Percentiles rank a stretch among this genome's conserved stretches.
Evolutionary conservation across 2,329 filamentous ascomycete species (phyloP).

Genomic region (Alternaria novae-zelandiae): DNA sequence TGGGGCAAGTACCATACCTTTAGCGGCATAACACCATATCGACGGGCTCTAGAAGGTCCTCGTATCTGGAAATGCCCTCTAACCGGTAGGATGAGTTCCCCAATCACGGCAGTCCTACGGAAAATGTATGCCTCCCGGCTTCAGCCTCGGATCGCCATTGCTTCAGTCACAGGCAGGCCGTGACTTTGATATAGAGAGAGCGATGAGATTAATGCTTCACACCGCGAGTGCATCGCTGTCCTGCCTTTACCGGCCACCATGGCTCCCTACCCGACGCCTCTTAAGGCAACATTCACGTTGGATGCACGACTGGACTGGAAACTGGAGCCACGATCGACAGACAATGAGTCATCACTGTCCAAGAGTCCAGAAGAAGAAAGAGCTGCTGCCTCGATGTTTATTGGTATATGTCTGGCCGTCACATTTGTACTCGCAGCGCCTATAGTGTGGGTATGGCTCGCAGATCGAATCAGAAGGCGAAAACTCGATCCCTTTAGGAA

Average conservation of each 20-base stretch:
- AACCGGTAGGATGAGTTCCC: not conserved
- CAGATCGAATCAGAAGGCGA: conserved; percentile 1
- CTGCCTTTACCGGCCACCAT: not conserved
- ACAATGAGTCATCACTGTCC: not conserved
- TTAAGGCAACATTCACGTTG: not conserved
- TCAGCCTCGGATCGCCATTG: conserved; percentile 5
- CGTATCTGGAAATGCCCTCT: not conserved
- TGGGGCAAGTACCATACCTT: not conserved
- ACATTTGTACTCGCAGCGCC: not conserved
- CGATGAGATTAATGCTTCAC: not conserved
- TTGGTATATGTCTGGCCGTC: conserved; percentile 1
- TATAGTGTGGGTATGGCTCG: conserved; percentile 5
- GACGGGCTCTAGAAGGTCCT: not conserved
- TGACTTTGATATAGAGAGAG: not conserved
- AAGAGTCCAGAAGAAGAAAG: not conserved
- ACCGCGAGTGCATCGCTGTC: not conserved
- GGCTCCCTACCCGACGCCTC: not conserved
- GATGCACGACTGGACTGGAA: not conserved
- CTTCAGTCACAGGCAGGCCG: not conserved
- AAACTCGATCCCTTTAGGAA: conserved; percentile 1
- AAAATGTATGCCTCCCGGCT: conserved; percentile 8
- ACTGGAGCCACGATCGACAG: not conserved
- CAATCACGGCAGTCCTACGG: not conserved
- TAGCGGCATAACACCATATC: not conserved
- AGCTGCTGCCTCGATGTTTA: not conserved